Evolutionary conservation across 2,329 filamentous ascomycete species (phyloP).

Genomic region (Alternaria sp.): DNA sequence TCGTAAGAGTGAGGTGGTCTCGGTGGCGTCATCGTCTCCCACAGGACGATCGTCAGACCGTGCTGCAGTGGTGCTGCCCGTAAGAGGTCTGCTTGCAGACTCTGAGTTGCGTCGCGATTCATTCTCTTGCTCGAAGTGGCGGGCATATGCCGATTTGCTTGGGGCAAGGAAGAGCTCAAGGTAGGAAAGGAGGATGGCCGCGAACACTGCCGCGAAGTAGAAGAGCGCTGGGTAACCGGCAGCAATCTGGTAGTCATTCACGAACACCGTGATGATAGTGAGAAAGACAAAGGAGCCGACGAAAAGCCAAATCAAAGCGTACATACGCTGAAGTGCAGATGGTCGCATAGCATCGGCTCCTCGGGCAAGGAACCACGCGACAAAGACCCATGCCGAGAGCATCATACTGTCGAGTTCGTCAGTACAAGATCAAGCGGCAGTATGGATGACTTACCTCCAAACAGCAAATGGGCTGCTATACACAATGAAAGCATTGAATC

Average conservation of each 20-base stretch:
- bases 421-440: neutral
- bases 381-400: constrained; percentile 78
- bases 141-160: constrained; percentile 74
- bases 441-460: constrained; percentile 63
- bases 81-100: constrained; percentile 47
- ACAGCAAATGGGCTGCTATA: constrained; percentile 89
- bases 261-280: constrained; percentile 76
- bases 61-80: constrained; percentile 42
- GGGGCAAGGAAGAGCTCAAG: constrained; percentile 80
- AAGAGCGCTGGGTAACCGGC: constrained; percentile 85
- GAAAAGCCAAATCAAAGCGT: constrained; percentile 86
- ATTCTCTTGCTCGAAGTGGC: constrained; percentile 55
- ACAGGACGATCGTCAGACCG: constrained; percentile 45
- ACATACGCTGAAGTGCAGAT: constrained; percentile 84
- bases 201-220: constrained; percentile 77
- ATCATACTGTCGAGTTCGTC: constrained; percentile 68
- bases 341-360: constrained; percentile 82
- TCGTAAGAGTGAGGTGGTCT: constrained; percentile 66
- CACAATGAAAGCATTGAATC: constrained; percentile 88
- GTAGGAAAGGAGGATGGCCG: constrained; percentile 78
- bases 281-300: constrained; percentile 76
- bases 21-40: constrained; percentile 57
- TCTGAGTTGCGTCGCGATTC: constrained; percentile 32
- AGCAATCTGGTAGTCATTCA: constrained; percentile 75
- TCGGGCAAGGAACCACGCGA: constrained; percentile 83